These are phyloP conservation scores for Alternaria postmessia DNA, from an alignment of 2,329 filamentous ascomycete genomes.

Conservation along the genomic window DNA sequence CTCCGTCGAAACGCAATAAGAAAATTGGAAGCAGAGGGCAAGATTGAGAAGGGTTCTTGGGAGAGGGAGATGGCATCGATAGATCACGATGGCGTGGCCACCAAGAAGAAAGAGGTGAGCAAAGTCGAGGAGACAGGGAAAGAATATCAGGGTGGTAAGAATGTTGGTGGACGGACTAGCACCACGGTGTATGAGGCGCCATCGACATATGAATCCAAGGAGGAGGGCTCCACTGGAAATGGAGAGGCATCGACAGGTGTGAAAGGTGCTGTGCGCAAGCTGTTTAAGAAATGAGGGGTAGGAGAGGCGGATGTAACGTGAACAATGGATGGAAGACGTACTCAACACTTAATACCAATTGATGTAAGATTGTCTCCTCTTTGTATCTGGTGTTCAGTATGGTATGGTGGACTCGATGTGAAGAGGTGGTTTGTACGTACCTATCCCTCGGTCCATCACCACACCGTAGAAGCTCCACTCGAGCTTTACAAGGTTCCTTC, in stretches of 20 bases:
- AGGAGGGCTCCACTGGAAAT: slow-evolving; percentile 77
- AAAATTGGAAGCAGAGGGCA: not conserved
- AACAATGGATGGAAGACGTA: slow-evolving; percentile 7
- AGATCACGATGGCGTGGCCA: not conserved
- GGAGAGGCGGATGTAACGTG: not conserved
- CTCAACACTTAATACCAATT: not conserved
- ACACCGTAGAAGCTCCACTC: not conserved
- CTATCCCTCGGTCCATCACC: not conserved
- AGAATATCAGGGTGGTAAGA: not conserved
- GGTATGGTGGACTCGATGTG: not conserved
- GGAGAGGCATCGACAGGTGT: not conserved
- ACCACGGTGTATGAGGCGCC: not conserved
- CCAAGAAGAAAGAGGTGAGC: not conserved
- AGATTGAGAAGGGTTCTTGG: not conserved
- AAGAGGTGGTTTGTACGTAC: not conserved
- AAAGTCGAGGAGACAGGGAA: not conserved
- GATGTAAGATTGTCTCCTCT: slow-evolving; percentile 10
- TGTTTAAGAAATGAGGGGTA: slow-evolving; percentile 70
- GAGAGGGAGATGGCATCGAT: not conserved
- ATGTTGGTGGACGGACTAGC: not conserved
- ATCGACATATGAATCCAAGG: slow-evolving; percentile 47
- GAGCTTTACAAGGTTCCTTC: not conserved
- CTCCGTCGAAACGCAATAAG: not conserved
- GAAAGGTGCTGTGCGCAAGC: slow-evolving; percentile 69
- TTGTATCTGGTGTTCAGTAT: not conserved